phyloP scores from a whole-genome alignment of 2,329 filamentous ascomycete species.

The Diaporthe humulicola region DNA sequence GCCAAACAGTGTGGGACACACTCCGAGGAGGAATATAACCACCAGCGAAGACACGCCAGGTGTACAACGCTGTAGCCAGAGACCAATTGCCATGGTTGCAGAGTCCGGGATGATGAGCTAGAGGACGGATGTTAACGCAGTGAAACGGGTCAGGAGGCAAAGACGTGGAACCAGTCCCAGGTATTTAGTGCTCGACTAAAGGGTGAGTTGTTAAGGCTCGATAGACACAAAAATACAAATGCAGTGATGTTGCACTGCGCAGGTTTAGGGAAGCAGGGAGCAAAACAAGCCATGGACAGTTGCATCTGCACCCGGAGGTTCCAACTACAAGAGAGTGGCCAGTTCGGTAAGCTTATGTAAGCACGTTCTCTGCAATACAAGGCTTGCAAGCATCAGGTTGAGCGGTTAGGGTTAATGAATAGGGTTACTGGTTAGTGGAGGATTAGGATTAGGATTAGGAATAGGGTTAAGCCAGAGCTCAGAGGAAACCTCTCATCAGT shows the following conservation, averaged over 20 bases:
- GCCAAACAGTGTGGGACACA: no score
- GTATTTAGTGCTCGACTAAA: not conserved
- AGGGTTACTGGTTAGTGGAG: no score
- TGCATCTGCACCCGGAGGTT: not conserved
- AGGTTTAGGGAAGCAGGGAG: not conserved
- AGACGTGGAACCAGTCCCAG: accelerated
- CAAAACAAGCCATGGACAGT: not conserved
- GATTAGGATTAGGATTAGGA: no score
- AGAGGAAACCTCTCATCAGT: no score
- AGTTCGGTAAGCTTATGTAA: not conserved
- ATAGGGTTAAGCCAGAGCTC: no score
- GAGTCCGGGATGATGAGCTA: not conserved
- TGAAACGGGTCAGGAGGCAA: not conserved
- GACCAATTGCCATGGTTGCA: not conserved
- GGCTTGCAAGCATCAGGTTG: no score
- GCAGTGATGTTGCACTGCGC: not conserved
- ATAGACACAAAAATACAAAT: no score
- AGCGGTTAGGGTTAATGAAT: no score
- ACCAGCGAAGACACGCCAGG: slow-evolving; percentile 17
- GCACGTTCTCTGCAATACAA: not conserved
- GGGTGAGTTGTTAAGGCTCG: not conserved
- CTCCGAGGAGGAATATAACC: not conserved
- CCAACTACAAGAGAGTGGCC: not conserved
- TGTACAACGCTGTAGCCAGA: slow-evolving; percentile 21
- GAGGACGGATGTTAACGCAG: not conserved